These are phyloP conservation scores for Pseudozyma thailandica DNA, from an alignment of 1,284 basidiomycete species.

Conservation along the genomic window DNA sequence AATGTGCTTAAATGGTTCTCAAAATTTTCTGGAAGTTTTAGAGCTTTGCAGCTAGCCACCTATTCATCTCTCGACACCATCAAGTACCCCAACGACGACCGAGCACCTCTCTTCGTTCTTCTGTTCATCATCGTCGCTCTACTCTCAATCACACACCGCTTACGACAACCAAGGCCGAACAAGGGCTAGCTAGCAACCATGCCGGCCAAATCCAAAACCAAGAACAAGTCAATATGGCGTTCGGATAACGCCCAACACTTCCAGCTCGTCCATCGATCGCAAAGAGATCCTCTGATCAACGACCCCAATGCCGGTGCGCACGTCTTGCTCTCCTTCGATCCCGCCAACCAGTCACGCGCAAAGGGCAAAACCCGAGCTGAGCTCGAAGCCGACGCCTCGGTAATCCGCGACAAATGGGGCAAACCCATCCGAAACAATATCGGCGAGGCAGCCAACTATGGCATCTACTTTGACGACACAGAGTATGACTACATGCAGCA, in stretches of 20 bases:
- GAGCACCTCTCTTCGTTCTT: too few species aligned
- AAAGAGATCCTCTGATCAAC: slow-evolving; percentile 92
- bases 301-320: slow-evolving; percentile 88
- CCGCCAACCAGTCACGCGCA: slow-evolving; percentile 67
- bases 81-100: too few species aligned
- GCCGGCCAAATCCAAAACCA: slow-evolving; percentile 55
- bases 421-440: slow-evolving; percentile 67
- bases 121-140: neutral
- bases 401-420: slow-evolving; percentile 72
- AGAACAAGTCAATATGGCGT: slow-evolving; percentile 79
- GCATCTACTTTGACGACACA: slow-evolving; percentile 96
- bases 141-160: neutral
- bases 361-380: slow-evolving; percentile 82
- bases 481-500: slow-evolving; percentile 99
- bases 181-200: slow-evolving; percentile 11
- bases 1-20: slow-evolving; percentile 13
- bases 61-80: neutral
- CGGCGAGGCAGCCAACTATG: slow-evolving; percentile 90
- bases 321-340: slow-evolving; percentile 84
- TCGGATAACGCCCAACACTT: slow-evolving; percentile 89
- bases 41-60: neutral
- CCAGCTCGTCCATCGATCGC: slow-evolving; percentile 95
- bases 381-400: slow-evolving; percentile 74
- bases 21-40: slow-evolving; percentile 29
- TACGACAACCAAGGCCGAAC: neutral